Evolutionary conservation across 2,329 filamentous ascomycete genomes (phyloP).

Genomic region (Dendryphion nanum): DNA sequence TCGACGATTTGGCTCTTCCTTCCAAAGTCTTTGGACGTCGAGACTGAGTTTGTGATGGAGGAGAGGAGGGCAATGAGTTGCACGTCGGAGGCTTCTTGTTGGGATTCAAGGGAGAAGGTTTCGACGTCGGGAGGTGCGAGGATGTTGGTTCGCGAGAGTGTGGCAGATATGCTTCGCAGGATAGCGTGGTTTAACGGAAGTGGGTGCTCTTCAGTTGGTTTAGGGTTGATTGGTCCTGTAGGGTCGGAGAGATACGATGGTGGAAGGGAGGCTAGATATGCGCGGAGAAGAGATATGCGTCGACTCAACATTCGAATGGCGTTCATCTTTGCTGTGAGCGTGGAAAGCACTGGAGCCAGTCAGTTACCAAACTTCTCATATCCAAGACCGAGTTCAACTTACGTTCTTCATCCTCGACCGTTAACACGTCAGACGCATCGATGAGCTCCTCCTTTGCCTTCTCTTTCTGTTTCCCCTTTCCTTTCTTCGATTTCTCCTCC

Average conservation of each 20-base stretch:
- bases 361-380: constrained; percentile 12
- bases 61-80: constrained; percentile 74
- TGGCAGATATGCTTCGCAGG: constrained; percentile 82
- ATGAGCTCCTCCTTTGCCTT: constrained; percentile 33
- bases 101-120: constrained; percentile 67
- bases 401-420: constrained; percentile 64
- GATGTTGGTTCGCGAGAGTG: constrained; percentile 79
- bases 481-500: constrained; percentile 48
- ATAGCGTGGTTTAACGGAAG: constrained; percentile 62
- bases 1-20: constrained; percentile 62
- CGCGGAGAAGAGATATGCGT: constrained; percentile 53
- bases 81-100: constrained; percentile 81
- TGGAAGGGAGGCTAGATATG: constrained; percentile 74
- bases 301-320: constrained; percentile 88
- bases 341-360: constrained; percentile 53
- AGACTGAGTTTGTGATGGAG: constrained; percentile 69
- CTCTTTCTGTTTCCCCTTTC: constrained; percentile 52
- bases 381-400: constrained; percentile 20
- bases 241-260: constrained; percentile 60
- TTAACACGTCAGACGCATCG: constrained; percentile 43
- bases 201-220: constrained; percentile 23
- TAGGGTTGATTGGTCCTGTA: constrained; percentile 30
- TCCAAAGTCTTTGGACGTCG: constrained; percentile 69
- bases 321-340: constrained; percentile 82
- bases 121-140: constrained; percentile 68